Evolutionary conservation across 163 green algal species (phyloP).

Genomic region (Smithsoniella earleae): DNA sequence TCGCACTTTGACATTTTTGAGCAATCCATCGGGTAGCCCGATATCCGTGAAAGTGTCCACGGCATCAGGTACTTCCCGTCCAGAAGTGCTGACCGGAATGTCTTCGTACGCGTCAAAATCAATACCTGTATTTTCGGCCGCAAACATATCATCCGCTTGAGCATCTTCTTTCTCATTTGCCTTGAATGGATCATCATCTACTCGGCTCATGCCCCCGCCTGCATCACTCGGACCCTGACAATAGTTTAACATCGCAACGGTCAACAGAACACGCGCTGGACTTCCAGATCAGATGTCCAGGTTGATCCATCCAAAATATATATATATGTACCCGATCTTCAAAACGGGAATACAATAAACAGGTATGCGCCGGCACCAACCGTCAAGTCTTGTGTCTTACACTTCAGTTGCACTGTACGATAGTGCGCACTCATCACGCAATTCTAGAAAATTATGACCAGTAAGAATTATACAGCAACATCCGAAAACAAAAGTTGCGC

Average conservation of each 20-base stretch:
- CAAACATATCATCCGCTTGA: slow-evolving; percentile 60
- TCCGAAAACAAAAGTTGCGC: too few species aligned
- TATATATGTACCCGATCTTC: neutral
- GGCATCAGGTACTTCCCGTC: slow-evolving; percentile 64
- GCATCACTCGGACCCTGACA: slow-evolving; percentile 14
- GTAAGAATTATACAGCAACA: too few species aligned
- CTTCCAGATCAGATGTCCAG: too few species aligned
- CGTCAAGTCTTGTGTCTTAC: neutral
- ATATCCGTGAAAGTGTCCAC: slow-evolving; percentile 81
- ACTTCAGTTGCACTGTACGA: neutral
- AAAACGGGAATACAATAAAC: neutral
- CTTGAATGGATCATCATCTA: slow-evolving; percentile 47
- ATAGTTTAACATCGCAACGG: neutral
- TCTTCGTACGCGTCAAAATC: slow-evolving; percentile 99
- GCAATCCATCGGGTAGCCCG: slow-evolving; percentile 64
- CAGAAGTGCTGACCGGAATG: slow-evolving; percentile 92
- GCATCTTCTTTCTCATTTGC: slow-evolving; percentile 46
- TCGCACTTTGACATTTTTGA: slow-evolving; percentile 72
- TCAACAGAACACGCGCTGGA: too few species aligned
- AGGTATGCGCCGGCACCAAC: too few species aligned
- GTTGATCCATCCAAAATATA: too few species aligned
- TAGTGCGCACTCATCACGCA: too few species aligned
- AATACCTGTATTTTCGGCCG: slow-evolving; percentile 88
- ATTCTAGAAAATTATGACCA: too few species aligned
- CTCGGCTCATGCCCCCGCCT: slow-evolving; percentile 32